phyloP scores from a whole-genome alignment of 345 rosid species.

The Gossypium arboreum region DNA sequence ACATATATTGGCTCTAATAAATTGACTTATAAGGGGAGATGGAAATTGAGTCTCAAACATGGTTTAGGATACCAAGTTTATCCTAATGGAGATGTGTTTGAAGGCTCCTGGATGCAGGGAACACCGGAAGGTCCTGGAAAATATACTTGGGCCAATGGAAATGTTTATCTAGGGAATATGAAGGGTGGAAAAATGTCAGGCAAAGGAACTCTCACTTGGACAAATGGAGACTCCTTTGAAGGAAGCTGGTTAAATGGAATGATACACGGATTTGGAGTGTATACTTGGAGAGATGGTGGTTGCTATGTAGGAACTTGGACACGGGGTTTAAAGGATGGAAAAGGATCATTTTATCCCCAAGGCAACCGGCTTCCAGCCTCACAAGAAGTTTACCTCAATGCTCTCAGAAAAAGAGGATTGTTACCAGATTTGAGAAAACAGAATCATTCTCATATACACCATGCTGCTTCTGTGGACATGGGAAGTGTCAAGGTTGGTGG shows the following conservation, averaged over 20 bases:
- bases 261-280: constrained; percentile 96
- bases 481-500: constrained; percentile 52
- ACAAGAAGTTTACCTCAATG: constrained; percentile 73
- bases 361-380: constrained; percentile 65
- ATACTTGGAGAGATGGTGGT: constrained; percentile 88
- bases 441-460: constrained; percentile 51
- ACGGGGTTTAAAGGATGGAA: constrained; percentile 88
- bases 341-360: constrained; percentile 83
- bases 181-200: constrained; percentile 95
- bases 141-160: constrained; percentile 86
- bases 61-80: constrained; percentile 84
- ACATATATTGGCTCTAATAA: constrained; percentile 48
- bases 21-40: constrained; percentile 71
- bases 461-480: constrained; percentile 68
- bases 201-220: constrained; percentile 87
- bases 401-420: constrained; percentile 78
- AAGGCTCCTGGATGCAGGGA: constrained; percentile 94
- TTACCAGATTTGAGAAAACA: constrained; percentile 77
- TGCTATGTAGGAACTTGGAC: constrained; percentile 96
- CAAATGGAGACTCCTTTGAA: constrained; percentile 76
- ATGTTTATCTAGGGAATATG: constrained; percentile 77
- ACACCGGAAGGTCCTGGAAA: constrained; percentile 87
- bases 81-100: constrained; percentile 73
- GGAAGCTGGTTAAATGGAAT: constrained; percentile 88
- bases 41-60: constrained; percentile 87